A percentile compares a stretch with the other conserved stretches of the same genome.
Conservation (phyloP, 176 grass and related monocot genomes). For the Leersia perrieri region DNA sequence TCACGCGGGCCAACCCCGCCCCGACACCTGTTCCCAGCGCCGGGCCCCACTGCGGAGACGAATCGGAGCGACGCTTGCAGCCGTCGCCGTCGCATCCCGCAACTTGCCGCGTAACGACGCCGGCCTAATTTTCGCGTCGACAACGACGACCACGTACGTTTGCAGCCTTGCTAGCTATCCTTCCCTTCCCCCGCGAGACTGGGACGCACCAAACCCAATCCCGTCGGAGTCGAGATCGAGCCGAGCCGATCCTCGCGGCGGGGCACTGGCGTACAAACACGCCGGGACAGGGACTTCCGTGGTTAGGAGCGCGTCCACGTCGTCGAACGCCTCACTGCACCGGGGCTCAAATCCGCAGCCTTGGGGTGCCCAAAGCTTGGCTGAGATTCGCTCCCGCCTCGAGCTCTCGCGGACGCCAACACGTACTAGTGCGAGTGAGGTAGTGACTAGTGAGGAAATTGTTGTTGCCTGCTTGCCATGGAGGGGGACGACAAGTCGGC, state of each 20-base stretch:
- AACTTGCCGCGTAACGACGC: conserved; percentile 25
- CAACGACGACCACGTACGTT: conserved; percentile 26
- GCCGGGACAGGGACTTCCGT: conserved; percentile 37
- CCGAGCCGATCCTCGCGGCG: not conserved
- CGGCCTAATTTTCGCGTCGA: conserved; percentile 9
- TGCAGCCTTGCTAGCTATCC: no score
- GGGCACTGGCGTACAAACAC: conserved; percentile 21
- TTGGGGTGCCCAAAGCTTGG: conserved; percentile 22
- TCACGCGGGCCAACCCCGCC: conserved; percentile 27
- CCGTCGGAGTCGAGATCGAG: not conserved
- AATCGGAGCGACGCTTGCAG: not conserved
- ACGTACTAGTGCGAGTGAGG: not conserved
- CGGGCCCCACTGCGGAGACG: not conserved
- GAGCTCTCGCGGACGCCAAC: not conserved
- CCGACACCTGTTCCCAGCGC: conserved; percentile 5
- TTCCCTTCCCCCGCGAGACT: not conserved
- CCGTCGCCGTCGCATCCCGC: conserved; percentile 32
- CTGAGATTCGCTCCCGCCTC: conserved; percentile 18
- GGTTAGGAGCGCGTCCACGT: conserved; percentile 44
- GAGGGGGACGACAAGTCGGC: conserved; percentile 32
- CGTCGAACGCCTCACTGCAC: not conserved
- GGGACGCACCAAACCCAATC: not conserved
- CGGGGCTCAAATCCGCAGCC: conserved; percentile 27
- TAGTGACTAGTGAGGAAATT: not conserved
- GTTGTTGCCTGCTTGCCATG: not conserved